These are phyloP conservation scores for Truncatella angustata DNA, from an alignment of 2,329 filamentous ascomycete genomes.

Conservation along the genomic window DNA sequence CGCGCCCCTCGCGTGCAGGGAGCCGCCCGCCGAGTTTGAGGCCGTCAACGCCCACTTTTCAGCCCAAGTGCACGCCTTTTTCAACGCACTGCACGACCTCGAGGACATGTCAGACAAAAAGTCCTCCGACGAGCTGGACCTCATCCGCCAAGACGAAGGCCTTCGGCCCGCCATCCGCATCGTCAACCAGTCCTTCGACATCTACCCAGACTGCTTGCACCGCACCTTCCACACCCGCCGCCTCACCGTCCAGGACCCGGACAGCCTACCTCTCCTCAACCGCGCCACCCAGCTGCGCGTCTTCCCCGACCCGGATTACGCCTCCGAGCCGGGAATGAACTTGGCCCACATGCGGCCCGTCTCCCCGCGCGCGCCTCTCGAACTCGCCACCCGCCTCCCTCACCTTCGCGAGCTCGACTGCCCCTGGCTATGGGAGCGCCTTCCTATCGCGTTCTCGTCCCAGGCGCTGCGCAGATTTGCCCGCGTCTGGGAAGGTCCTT, in stretches of 20 bases:
- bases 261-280: slow-evolving; percentile 1
- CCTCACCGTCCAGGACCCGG: slow-evolving; percentile 6
- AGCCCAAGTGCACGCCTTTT: not conserved
- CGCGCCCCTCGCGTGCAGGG: not conserved
- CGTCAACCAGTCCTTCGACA: slow-evolving; percentile 12
- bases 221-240: slow-evolving; percentile 14
- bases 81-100: not conserved
- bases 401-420: slow-evolving; percentile 16
- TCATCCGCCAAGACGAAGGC: not conserved
- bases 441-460: slow-evolving; percentile 15
- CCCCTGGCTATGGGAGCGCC: slow-evolving; percentile 20
- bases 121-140: too few species aligned
- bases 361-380: slow-evolving; percentile 13
- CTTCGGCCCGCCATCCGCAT: not conserved
- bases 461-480: slow-evolving; percentile 13
- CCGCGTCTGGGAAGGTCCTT: slow-evolving; percentile 17
- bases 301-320: not conserved
- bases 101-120: too few species aligned
- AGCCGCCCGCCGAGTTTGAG: not conserved
- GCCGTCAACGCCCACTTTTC: not conserved
- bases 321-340: not conserved
- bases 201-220: slow-evolving; percentile 22
- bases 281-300: not conserved
- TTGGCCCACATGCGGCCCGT: slow-evolving; percentile 1
- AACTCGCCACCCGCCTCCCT: slow-evolving; percentile 15